phyloP scores from a whole-genome alignment of 2,329 filamentous ascomycete species.

The Colletotrichum sp. region DNA sequence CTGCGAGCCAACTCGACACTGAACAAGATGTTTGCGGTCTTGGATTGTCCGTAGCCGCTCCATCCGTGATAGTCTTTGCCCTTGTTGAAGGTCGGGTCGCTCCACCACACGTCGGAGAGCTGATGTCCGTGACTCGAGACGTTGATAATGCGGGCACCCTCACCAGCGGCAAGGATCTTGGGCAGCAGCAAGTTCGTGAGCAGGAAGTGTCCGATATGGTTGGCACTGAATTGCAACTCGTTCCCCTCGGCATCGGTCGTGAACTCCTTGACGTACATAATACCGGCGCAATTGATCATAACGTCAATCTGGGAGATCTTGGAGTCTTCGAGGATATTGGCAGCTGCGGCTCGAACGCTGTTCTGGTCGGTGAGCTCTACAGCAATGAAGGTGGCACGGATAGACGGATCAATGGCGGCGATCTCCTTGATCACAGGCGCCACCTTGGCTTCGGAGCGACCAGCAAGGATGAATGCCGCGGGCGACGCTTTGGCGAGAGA shows the following conservation, averaged over 20 bases:
- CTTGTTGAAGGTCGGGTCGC: background rate
- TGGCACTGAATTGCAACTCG: background rate
- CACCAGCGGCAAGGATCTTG: background rate
- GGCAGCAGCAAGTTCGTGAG: background rate
- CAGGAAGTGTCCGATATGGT: background rate
- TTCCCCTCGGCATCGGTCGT: background rate
- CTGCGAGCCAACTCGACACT: background rate
- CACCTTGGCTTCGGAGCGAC: background rate
- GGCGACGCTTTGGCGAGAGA: background rate
- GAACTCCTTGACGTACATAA: background rate
- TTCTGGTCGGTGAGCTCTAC: background rate
- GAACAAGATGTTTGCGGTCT: background rate
- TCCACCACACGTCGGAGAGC: background rate
- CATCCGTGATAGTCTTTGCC: background rate
- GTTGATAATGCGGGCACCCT: background rate
- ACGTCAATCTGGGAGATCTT: background rate
- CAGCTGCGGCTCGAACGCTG: background rate
- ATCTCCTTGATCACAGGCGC: background rate
- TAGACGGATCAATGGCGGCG: background rate
- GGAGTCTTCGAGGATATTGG: background rate
- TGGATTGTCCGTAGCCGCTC: background rate
- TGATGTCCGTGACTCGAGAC: background rate
- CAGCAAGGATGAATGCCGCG: background rate
- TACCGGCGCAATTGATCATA: background rate
- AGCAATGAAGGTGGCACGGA: background rate